A percentile compares a stretch with the other conserved stretches of the same genome.
These are phyloP conservation scores for Spergularia marina DNA, from an alignment of 148 eudicot genomes.

Conservation along the genomic window DNA sequence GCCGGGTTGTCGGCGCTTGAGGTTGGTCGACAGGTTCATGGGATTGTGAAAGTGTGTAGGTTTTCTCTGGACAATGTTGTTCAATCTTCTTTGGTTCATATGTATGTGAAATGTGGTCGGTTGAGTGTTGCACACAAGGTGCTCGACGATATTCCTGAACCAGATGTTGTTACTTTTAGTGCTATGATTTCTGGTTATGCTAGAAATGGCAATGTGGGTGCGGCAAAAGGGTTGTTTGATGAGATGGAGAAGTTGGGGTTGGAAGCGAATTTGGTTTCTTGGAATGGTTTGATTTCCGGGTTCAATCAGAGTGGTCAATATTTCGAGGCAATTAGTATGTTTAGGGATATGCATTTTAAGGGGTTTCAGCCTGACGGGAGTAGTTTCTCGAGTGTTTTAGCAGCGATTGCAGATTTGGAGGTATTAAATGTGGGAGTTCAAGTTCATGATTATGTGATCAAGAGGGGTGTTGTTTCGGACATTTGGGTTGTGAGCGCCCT, in stretches of 20 bases:
- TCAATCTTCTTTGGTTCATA: slow-evolving; percentile 66
- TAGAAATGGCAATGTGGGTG: slow-evolving; percentile 47
- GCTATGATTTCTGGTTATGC: slow-evolving; percentile 89
- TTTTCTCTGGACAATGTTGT: slow-evolving; percentile 46
- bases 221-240: slow-evolving; percentile 45
- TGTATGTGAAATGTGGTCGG: slow-evolving; percentile 57
- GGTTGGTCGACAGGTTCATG: slow-evolving; percentile 59
- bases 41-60: slow-evolving; percentile 49
- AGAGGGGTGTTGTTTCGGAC: slow-evolving; percentile 44
- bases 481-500: slow-evolving; percentile 54
- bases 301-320: slow-evolving; percentile 53
- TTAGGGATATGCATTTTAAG: slow-evolving; percentile 42
- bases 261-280: slow-evolving; percentile 56
- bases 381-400: slow-evolving; percentile 58
- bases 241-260: slow-evolving; percentile 52
- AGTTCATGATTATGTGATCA: slow-evolving; percentile 51
- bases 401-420: slow-evolving; percentile 60
- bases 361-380: slow-evolving; percentile 56
- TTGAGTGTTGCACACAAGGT: slow-evolving; percentile 50
- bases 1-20: slow-evolving; percentile 36
- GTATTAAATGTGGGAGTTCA: slow-evolving; percentile 42
- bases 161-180: slow-evolving; percentile 67
- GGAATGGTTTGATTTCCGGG: slow-evolving; percentile 82
- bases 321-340: slow-evolving; percentile 46
- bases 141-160: slow-evolving; percentile 57